Evolutionary conservation across 140 eudicot genomes (phyloP), one percentile per base, ranked within the genome.

Genomic region (Ambrosia hybrid): DNA sequence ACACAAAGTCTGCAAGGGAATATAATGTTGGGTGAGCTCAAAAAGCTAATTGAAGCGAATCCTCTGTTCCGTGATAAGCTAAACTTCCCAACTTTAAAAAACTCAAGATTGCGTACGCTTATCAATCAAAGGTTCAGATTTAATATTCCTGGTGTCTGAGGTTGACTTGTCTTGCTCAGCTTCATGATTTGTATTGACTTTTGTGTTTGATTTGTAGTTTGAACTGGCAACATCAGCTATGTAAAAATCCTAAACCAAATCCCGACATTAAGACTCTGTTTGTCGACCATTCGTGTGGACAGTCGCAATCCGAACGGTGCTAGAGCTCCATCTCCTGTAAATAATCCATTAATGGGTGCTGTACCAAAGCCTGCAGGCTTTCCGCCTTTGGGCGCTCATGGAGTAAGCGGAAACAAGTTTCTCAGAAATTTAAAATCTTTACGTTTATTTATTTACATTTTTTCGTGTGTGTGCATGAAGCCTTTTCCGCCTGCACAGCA

Each of bases 181-280:
- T 72, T 79, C 48, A 48, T 68, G 45, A 41, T 11, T 62, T 4
- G 3, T 60, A 43, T 65, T 68, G 53, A 49, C 58, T 45, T 67
- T 65, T 65, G 46, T 8, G 3, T 5, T 70, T 36, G 4, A 49
- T 79, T 39, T 79, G 82, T 84, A 91, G 97, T 69, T 83, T 90
- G 71, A 90, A 90, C 59, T 87, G 95, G 96, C 96, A 90, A 75
- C 96, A 90, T 76, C 96, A 85, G 57, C 85, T 87, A 3, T 90
- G 96, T 84, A 87, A 90, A 74, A 85, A 73, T 59, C 96, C 96
- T 0, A 83, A 76, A 72, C 83, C 95, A 57, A 87, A 90, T 78
- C 96, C 95, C 7, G 89, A 90, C 43, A 90, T 90, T 17, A 85
- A 85, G 70, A 90, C 96, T 64, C 82, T 87, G 4, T 90, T 87